These are phyloP conservation scores for Prunus kanzakura DNA, from an alignment of 306 rosid species.

Conservation along the genomic window DNA sequence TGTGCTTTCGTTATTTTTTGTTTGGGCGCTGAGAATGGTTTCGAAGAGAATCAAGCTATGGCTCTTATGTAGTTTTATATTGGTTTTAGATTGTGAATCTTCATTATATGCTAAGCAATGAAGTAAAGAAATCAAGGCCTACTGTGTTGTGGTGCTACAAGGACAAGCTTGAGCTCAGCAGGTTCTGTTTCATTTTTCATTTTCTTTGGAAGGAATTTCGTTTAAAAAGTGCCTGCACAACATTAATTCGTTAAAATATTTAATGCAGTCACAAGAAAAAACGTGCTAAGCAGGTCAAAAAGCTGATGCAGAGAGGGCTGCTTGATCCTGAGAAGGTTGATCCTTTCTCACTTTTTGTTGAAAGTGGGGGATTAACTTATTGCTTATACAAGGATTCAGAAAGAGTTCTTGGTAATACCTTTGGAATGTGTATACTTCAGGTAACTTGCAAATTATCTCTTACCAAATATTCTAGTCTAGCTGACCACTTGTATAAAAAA, in stretches of 20 bases:
- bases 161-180: slow-evolving; percentile 93
- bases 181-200: slow-evolving; percentile 24
- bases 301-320: slow-evolving; percentile 68
- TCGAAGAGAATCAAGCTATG: background rate
- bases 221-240: background rate
- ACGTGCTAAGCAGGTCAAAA: slow-evolving; percentile 76
- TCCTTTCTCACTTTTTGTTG: slow-evolving; percentile 71
- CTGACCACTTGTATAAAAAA: background rate
- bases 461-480: background rate
- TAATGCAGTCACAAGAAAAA: slow-evolving; percentile 79
- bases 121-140: slow-evolving; percentile 70
- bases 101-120: slow-evolving; percentile 83
- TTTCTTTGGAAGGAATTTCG: background rate
- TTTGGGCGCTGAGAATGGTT: too few relatives aligned
- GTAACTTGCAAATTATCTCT: slow-evolving; percentile 25
- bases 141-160: slow-evolving; percentile 88
- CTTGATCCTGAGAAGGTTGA: slow-evolving; percentile 83
- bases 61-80: background rate
- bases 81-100: slow-evolving; percentile 75
- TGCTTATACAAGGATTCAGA: slow-evolving; percentile 83
- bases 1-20: background rate
- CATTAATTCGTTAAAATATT: slow-evolving; percentile 28
- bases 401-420: slow-evolving; percentile 84
- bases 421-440: slow-evolving; percentile 96
- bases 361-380: slow-evolving; percentile 67